Percentiles rank a stretch among this genome's conserved stretches.
Conservation (phyloP, 257 asterid species). For the Solanum chiquidenum region DNA sequence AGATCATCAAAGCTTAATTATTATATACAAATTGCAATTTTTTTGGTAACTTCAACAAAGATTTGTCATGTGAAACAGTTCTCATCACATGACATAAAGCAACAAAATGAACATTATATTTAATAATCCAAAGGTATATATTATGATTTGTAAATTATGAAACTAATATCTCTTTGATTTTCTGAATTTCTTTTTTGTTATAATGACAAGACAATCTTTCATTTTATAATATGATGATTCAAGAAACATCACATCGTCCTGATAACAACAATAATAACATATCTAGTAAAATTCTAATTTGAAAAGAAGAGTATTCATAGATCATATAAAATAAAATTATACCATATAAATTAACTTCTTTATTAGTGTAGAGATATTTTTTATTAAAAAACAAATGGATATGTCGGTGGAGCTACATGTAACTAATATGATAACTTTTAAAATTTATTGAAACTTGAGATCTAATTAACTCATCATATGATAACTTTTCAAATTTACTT, state of each 20-base stretch:
- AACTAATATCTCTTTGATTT: neutral
- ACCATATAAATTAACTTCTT: neutral
- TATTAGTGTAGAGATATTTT: neutral
- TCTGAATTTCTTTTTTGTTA: neutral
- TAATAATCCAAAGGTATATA: neutral
- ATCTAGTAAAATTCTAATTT: rapidly evolving
- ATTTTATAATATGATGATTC: neutral
- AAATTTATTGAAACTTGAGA: neutral
- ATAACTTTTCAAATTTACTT: neutral
- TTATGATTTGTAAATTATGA: neutral
- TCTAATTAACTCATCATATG: neutral
- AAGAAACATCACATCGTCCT: neutral
- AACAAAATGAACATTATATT: neutral
- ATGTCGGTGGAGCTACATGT: neutral
- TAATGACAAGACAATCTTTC: neutral
- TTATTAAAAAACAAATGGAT: neutral
- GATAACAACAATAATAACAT: too few relatives aligned
- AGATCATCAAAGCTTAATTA: neutral
- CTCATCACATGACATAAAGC: neutral
- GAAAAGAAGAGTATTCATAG: rapidly evolving
- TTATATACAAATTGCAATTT: neutral
- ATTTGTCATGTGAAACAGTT: neutral
- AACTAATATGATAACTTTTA: neutral
- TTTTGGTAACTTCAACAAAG: neutral
- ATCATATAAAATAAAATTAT: neutral